Evolutionary conservation across 176 grass and related monocot genomes (phyloP), one percentile per base, ranked within the genome.

Genomic region (Aegilops sharonensis): DNA sequence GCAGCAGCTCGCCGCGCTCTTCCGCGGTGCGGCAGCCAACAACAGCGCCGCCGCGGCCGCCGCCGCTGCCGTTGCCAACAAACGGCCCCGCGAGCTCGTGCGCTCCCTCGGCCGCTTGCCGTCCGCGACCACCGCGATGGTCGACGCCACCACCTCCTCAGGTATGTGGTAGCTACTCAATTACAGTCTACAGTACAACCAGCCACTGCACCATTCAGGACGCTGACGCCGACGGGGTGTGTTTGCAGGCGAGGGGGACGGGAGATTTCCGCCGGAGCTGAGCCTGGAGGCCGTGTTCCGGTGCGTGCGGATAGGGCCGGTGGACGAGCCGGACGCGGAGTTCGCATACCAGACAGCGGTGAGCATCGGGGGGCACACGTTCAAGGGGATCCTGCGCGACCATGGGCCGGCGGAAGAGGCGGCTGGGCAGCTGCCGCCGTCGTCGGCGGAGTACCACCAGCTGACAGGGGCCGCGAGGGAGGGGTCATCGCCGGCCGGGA

Each of bases 341-440:
- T 81, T 94, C 5, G 97, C 97, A 12, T 99, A 99, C 89, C 97
- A 99, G 87, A 94, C 97, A 34, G 92, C 94, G 64, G 87, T 99
- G 68, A 96, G 80, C 94, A 99, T 99, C 83, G 92, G 92, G 2
- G 97, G 97, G 0, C 97, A 99, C 88, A 90, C 93, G 5, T 99
- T 96, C 87, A 99, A 96, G 85, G 97, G 97, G 64, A 96, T 99
- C 71, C 88, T 96, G 54, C 86, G 93, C 3, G 88, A 99, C 86
- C 94, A 99, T 37, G 97, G 97, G n/a, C 97, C 83, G 1, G 92
- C 81, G 50, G 89, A 85, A 64, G 81, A 91, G n/a, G 85, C 75
- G 36, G 76, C 68, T 6, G 89, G 81, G 1, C 89, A 96, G 72
- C 56, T 87, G 17, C 89, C 81, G 20, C 76, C 82, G 43, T 64